phyloP scores from a whole-genome alignment of 73 alveolate genomes.

The Paramecium caudatum region DNA sequence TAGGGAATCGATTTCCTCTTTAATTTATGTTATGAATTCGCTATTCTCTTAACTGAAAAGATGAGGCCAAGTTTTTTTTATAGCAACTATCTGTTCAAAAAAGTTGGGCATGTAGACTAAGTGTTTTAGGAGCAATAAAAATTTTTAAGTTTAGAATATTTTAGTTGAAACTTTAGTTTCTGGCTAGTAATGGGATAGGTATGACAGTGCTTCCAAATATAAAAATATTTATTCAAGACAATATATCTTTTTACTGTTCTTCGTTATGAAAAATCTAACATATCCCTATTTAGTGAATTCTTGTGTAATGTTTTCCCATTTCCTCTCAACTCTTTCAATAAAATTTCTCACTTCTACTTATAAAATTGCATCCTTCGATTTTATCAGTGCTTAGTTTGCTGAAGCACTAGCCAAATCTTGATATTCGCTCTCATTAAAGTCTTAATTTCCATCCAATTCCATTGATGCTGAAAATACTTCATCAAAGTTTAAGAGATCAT shows the following conservation, averaged over 20 bases:
- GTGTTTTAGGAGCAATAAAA: not conserved
- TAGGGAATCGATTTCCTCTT: not conserved
- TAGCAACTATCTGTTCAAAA: not conserved
- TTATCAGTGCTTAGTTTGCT: too few relatives aligned
- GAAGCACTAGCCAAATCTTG: too few relatives aligned
- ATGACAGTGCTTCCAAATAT: not conserved
- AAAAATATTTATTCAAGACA: too few relatives aligned
- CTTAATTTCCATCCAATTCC: not conserved
- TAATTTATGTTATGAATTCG: not conserved
- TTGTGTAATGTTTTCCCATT: too few relatives aligned
- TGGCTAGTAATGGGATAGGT: not conserved
- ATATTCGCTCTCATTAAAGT: slow-evolving; percentile 1
- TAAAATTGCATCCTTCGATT: too few relatives aligned
- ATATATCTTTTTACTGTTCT: too few relatives aligned
- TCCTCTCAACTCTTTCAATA: too few relatives aligned
- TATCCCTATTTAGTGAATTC: too few relatives aligned
- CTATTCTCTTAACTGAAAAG: not conserved
- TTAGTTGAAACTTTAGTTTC: not conserved
- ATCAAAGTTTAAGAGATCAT: not conserved
- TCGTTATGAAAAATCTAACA: too few relatives aligned
- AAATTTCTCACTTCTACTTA: too few relatives aligned
- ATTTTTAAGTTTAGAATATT: not conserved
- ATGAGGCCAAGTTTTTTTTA: slow-evolving; percentile 8
- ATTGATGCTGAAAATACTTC: not conserved
- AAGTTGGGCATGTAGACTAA: not conserved